Evolutionary conservation across 2,329 filamentous ascomycete genomes (phyloP).

Genomic region (Pezicula radicicola): DNA sequence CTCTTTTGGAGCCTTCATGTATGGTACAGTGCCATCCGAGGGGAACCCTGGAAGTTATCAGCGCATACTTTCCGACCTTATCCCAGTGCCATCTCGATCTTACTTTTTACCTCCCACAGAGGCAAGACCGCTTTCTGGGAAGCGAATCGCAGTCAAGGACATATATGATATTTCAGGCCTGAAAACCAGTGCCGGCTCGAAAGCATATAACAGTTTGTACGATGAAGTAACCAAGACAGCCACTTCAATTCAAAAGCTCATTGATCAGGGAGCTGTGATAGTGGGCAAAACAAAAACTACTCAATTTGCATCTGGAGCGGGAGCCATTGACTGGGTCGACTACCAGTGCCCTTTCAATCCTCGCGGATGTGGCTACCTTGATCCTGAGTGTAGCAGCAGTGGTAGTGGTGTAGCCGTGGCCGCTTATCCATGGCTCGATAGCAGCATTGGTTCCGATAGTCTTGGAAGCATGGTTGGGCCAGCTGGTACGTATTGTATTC

Average conservation of each 20-base stretch:
- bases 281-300: conserved; percentile 49
- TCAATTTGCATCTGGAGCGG: conserved; percentile 35
- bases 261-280: conserved; percentile 56
- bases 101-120: conserved; percentile 45
- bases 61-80: conserved; percentile 29
- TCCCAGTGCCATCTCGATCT: conserved; percentile 54
- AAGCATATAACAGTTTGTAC: conserved; percentile 52
- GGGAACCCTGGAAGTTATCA: not conserved
- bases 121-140: conserved; percentile 54
- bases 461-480: conserved; percentile 18
- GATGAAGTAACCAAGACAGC: conserved; percentile 41
- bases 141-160: conserved; percentile 61
- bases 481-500: conserved; percentile 12
- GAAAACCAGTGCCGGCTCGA: conserved; percentile 51
- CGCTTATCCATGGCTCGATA: conserved; percentile 44
- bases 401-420: conserved; percentile 39
- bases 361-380: conserved; percentile 42
- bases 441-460: conserved; percentile 48
- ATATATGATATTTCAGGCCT: conserved; percentile 56
- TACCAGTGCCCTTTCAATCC: conserved; percentile 35
- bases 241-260: conserved; percentile 46
- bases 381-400: conserved; percentile 42
- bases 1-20: conserved; percentile 9
- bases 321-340: conserved; percentile 39
- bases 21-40: conserved; percentile 4